Evolutionary conservation across 805 yeast species (phyloP).

Genomic region (Pichia heedii): DNA sequence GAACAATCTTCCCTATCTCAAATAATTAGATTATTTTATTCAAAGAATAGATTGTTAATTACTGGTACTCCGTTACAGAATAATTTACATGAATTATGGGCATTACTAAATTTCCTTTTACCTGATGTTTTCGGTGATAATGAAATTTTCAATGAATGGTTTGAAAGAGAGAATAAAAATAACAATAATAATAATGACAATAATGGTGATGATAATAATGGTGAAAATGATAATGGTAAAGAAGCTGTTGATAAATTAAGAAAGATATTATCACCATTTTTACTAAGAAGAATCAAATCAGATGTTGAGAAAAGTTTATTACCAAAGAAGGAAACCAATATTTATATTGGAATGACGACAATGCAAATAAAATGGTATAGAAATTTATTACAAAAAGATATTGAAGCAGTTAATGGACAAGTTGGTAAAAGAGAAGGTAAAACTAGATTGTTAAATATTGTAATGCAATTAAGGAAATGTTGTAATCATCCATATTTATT

Average conservation of each 20-base stretch:
- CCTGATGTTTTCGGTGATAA: constrained; percentile 96
- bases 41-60: constrained; percentile 73
- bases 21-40: constrained; percentile 80
- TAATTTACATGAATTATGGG: constrained; percentile 95
- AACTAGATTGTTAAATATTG: constrained; percentile 83
- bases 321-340: constrained; percentile 84
- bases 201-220: not conserved
- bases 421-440: constrained; percentile 92
- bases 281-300: constrained; percentile 80
- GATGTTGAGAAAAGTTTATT: constrained; percentile 87
- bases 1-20: constrained; percentile 90
- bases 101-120: constrained; percentile 74
- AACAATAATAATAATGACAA: constrained; percentile 78
- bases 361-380: constrained; percentile 95
- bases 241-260: constrained; percentile 88
- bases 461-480: constrained; percentile 93
- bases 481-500: constrained; percentile 95
- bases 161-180: constrained; percentile 55
- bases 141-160: constrained; percentile 87
- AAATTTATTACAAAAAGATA: constrained; percentile 80
- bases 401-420: constrained; percentile 93
- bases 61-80: constrained; percentile 97
- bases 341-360: constrained; percentile 89
- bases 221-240: constrained; percentile 63
- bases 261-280: constrained; percentile 78